These are phyloP conservation scores for Halteria grandinella DNA, from an alignment of 73 alveolate species.

Conservation along the genomic window DNA sequence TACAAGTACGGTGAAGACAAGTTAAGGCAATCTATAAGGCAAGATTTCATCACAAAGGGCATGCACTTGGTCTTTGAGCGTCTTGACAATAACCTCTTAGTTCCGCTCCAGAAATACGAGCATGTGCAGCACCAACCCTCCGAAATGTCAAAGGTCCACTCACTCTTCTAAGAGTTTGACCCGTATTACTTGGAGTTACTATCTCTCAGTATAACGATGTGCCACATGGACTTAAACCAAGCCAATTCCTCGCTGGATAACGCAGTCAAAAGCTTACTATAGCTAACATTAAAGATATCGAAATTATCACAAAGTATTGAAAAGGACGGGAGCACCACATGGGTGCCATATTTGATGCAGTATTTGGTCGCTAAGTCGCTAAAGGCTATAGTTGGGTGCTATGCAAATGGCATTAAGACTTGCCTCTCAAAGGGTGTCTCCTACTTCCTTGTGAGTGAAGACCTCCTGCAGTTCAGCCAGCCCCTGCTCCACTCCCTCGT, in stretches of 20 bases:
- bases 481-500: slow-evolving; percentile 19
- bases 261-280: neutral
- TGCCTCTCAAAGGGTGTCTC: slow-evolving; percentile 29
- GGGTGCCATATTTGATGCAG: slow-evolving; percentile 34
- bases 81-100: neutral
- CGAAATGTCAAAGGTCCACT: slow-evolving; percentile 7
- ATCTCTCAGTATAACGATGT: neutral
- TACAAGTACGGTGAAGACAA: neutral
- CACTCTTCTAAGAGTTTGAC: slow-evolving; percentile 1
- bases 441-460: slow-evolving; percentile 36
- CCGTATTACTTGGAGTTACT: slow-evolving; percentile 13
- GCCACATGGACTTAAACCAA: slow-evolving; percentile 8
- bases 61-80: neutral
- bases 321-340: neutral
- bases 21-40: neutral
- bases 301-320: slow-evolving; percentile 10
- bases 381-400: neutral
- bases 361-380: neutral
- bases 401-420: slow-evolving; percentile 20
- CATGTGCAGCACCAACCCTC: neutral
- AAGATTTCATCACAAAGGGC: neutral
- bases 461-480: neutral
- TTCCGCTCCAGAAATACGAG: neutral
- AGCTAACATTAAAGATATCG: slow-evolving; percentile 19
- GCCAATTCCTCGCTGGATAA: slow-evolving; percentile 23